Evolutionary conservation across 2,329 filamentous ascomycete species (phyloP).

Genomic region (Alternaria solani): DNA sequence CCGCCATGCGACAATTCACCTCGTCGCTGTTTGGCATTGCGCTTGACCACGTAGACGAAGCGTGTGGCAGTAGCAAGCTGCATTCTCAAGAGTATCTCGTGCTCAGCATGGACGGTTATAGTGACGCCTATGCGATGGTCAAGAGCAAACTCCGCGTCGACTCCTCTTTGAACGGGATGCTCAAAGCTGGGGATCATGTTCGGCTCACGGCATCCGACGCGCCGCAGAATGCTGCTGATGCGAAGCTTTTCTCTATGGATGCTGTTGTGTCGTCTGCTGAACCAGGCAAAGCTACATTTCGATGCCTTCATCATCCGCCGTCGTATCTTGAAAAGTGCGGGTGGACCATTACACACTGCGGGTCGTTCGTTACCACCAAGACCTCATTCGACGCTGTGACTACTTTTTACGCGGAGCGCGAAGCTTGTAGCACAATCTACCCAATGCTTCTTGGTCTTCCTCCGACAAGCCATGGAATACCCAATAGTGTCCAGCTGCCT

Average conservation of each 20-base stretch:
- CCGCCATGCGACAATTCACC: constrained; percentile 41
- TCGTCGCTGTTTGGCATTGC: constrained; percentile 50
- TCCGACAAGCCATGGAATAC: constrained; percentile 15
- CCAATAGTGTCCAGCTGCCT: constrained; percentile 18
- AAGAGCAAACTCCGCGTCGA: neutral
- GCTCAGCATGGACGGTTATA: neutral
- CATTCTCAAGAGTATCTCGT: constrained; percentile 18
- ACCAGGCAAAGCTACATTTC: constrained; percentile 43
- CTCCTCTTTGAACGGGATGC: constrained; percentile 1
- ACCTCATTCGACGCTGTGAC: constrained; percentile 52
- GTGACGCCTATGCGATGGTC: neutral
- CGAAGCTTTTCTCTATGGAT: constrained; percentile 49
- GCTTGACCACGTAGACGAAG: constrained; percentile 53
- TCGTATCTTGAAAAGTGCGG: constrained; percentile 48
- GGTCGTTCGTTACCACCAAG: constrained; percentile 54
- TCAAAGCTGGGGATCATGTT: constrained; percentile 43
- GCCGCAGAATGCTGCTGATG: constrained; percentile 43
- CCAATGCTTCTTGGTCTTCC: constrained; percentile 25
- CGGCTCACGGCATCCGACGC: constrained; percentile 44
- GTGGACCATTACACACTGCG: constrained; percentile 52
- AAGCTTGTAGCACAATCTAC: constrained; percentile 48
- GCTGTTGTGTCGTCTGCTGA: constrained; percentile 48
- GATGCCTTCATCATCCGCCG: constrained; percentile 51
- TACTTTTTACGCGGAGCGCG: constrained; percentile 38
- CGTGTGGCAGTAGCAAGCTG: constrained; percentile 19